A percentile compares a stretch with the other conserved stretches of the same genome.
These are phyloP conservation scores for Dryas octopetala DNA, from an alignment of 306 rosid genomes.

Conservation along the genomic window DNA sequence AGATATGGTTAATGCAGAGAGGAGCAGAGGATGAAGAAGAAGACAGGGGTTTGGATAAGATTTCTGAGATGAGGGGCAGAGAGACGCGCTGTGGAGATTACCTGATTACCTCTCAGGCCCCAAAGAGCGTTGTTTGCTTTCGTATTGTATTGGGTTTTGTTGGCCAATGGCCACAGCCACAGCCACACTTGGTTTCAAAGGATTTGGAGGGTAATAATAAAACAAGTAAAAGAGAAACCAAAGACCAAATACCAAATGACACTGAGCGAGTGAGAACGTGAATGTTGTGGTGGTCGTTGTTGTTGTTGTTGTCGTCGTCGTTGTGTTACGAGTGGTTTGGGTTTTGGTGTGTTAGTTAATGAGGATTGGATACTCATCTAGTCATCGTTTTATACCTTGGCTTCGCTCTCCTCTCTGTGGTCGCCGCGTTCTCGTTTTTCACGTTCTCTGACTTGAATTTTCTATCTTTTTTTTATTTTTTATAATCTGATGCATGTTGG, in stretches of 20 bases:
- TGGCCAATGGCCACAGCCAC: not conserved
- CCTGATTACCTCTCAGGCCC: slow-evolving; percentile 33
- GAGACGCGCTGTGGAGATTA: slow-evolving; percentile 33
- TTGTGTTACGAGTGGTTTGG: too few species aligned
- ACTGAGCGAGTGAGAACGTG: too few species aligned
- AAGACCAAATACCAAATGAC: too few species aligned
- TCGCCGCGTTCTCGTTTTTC: slow-evolving; percentile 2
- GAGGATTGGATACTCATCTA: too few species aligned
- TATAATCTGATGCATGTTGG: not conserved
- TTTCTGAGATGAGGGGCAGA: slow-evolving; percentile 51
- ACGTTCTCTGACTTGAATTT: slow-evolving; percentile 3
- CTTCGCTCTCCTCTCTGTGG: not conserved
- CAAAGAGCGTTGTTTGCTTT: slow-evolving; percentile 18
- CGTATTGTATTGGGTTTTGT: not conserved
- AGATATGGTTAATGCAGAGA: slow-evolving; percentile 30
- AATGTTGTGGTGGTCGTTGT: too few species aligned
- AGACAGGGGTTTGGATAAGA: slow-evolving; percentile 58
- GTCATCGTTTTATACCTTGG: not conserved
- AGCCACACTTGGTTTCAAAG: not conserved
- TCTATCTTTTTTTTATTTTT: not conserved
- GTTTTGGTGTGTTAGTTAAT: too few species aligned
- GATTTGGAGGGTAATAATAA: too few species aligned
- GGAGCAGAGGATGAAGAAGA: slow-evolving; percentile 13
- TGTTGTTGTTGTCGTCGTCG: too few species aligned
- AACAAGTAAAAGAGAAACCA: too few species aligned